phyloP scores from a whole-genome alignment of 805 yeast genomes.

The Candida berthetii region DNA sequence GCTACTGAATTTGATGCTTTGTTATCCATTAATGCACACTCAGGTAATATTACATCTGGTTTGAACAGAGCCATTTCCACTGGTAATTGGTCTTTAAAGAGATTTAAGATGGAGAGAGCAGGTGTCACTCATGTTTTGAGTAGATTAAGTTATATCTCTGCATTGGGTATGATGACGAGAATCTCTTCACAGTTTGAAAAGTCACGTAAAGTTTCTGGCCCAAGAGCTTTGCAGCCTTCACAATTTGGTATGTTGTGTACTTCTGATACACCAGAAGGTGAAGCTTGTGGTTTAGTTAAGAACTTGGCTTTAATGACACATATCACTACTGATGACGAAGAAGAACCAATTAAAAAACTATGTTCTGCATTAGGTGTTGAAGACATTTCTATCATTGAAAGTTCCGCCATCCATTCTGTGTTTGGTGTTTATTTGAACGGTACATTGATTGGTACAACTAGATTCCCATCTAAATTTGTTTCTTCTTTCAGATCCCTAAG shows the following conservation, averaged over 20 bases:
- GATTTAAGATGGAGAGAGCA: constrained; percentile 99
- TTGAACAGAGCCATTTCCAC: constrained; percentile 95
- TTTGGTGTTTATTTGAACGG: constrained; percentile 90
- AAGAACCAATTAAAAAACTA: constrained; percentile 72
- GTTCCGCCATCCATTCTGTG: constrained; percentile 74
- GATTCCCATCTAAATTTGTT: constrained; percentile 83
- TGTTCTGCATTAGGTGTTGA: constrained; percentile 88
- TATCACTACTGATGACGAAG: constrained; percentile 97
- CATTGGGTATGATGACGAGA: constrained; percentile 99
- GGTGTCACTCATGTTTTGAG: constrained; percentile 97
- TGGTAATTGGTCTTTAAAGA: constrained; percentile 97
- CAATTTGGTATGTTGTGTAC: constrained; percentile 99
- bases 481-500: constrained; percentile 71
- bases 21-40: constrained; percentile 81
- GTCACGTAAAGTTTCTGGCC: constrained; percentile 96
- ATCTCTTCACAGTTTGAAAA: constrained; percentile 98
- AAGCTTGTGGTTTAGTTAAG: constrained; percentile 98
- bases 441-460: constrained; percentile 85
- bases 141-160: constrained; percentile 87
- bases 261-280: constrained; percentile 99
- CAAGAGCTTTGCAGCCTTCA: constrained; percentile 97
- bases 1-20: constrained; percentile 95
- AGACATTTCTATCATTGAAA: constrained; percentile 73
- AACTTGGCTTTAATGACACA: constrained; percentile 97
- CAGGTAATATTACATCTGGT: constrained; percentile 91